Percentiles rank a stretch among this genome's conserved stretches.
phyloP scores from a whole-genome alignment of 1,139 yeast genomes.

The Kodamaea sp. region DNA sequence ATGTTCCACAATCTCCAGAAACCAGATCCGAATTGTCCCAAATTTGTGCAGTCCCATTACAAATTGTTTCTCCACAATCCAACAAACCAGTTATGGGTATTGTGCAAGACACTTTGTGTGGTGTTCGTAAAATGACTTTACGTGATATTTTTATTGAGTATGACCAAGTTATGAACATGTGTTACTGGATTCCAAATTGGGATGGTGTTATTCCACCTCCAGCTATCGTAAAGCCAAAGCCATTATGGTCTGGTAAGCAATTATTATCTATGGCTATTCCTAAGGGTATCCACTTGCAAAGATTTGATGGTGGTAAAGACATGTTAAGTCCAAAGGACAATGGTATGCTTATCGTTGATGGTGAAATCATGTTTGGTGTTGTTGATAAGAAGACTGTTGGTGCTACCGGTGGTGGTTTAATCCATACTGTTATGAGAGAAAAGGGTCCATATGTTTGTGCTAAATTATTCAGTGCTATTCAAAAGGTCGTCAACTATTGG shows the following conservation, averaged over 20 bases:
- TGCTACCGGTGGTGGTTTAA: slow-evolving; percentile 96
- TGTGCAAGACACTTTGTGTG: slow-evolving; percentile 97
- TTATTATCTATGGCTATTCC: slow-evolving; percentile 91
- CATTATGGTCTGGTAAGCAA: slow-evolving; percentile 97
- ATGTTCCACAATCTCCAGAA: slow-evolving; percentile 98
- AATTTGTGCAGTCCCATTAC: slow-evolving; percentile 94
- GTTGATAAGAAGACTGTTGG: slow-evolving; percentile 98
- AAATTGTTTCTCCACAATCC: slow-evolving; percentile 96
- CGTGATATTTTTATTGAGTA: slow-evolving; percentile 86
- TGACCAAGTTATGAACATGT: slow-evolving; percentile 93
- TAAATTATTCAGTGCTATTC: slow-evolving; percentile 85
- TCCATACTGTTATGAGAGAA: slow-evolving; percentile 96
- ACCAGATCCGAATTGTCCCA: slow-evolving; percentile 94
- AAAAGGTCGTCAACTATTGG: slow-evolving; percentile 96
- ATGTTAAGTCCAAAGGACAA: slow-evolving; percentile 79
- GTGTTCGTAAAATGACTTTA: slow-evolving; percentile 90
- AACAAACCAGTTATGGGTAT: slow-evolving; percentile 99
- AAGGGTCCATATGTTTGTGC: slow-evolving; percentile 93
- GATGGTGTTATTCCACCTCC: slow-evolving; percentile 99
- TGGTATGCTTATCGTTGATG: slow-evolving; percentile 90
- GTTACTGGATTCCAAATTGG: slow-evolving; percentile 98
- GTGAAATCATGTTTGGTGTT: slow-evolving; percentile 94
- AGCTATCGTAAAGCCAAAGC: slow-evolving; percentile 89
- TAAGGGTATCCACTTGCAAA: slow-evolving; percentile 87
- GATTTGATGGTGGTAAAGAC: slow-evolving; percentile 90